Evolutionary conservation across 2,329 filamentous ascomycete genomes (phyloP).

Genomic region (Cytospora chrysosperma): DNA sequence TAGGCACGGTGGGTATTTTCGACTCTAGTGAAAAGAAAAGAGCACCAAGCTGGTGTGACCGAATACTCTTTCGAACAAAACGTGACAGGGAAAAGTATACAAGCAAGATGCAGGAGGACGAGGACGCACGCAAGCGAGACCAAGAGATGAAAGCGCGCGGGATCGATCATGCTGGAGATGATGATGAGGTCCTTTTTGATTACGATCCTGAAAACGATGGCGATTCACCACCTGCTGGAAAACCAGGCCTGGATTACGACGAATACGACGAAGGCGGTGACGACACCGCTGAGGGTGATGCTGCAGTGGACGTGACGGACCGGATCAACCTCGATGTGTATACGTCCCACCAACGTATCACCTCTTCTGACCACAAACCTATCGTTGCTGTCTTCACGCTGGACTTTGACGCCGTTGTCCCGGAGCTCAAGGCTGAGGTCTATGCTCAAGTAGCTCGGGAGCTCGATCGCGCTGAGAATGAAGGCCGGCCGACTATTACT

Average conservation of each 20-base stretch:
- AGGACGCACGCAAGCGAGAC: constrained; percentile 68
- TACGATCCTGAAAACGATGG: constrained; percentile 81
- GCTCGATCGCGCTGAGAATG: constrained; percentile 88
- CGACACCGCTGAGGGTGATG: constrained; percentile 46
- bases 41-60: constrained; percentile 94
- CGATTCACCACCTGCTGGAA: constrained; percentile 39
- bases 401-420: constrained; percentile 82
- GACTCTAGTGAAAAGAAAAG: constrained; percentile 94
- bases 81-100: constrained; percentile 68
- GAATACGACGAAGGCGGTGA: constrained; percentile 52
- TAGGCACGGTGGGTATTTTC: constrained; percentile 88
- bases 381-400: constrained; percentile 79
- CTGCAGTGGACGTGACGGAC: constrained; percentile 58
- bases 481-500: constrained; percentile 78
- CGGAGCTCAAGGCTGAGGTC: constrained; percentile 78
- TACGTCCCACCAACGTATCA: constrained; percentile 81
- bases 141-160: constrained; percentile 83
- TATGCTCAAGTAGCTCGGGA: constrained; percentile 86
- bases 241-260: constrained; percentile 58
- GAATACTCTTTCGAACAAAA: constrained; percentile 81
- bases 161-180: constrained; percentile 68
- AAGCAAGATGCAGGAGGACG: constrained; percentile 60
- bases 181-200: constrained; percentile 83
- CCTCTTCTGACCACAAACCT: constrained; percentile 95
- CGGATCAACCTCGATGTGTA: constrained; percentile 65